phyloP scores from a whole-genome alignment of 2,329 filamentous ascomycete genomes.

The Sphaceloma murrayae region DNA sequence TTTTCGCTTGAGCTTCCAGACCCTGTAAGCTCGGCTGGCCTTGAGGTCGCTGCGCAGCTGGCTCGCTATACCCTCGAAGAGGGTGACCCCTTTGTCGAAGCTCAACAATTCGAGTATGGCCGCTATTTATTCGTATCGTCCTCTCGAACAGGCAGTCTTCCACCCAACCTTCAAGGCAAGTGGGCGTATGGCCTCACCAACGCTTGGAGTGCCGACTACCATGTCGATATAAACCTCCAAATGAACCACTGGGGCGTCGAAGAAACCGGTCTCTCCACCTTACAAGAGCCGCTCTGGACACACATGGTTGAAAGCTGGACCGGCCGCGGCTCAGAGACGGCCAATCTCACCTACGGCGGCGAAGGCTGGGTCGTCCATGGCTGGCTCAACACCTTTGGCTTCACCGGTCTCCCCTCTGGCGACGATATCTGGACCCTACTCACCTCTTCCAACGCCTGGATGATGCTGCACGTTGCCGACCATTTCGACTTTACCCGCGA shows the following conservation, averaged over 20 bases:
- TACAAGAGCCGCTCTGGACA: conserved; percentile 41
- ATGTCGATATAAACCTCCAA: conserved; percentile 51
- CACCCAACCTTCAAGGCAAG: conserved; percentile 48
- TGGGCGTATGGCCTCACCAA: conserved; percentile 42
- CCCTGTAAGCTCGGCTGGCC: conserved; percentile 30
- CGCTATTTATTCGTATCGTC: conserved; percentile 48
- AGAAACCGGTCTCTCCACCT: conserved; percentile 41
- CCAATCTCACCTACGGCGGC: conserved; percentile 44
- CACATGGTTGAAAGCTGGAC: conserved; percentile 48
- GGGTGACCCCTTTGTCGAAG: conserved; percentile 44
- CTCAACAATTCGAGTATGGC: conserved; percentile 45
- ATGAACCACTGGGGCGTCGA: conserved; percentile 54
- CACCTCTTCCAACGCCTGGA: conserved; percentile 46
- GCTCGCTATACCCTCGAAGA: background rate
- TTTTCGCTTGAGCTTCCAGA: conserved; percentile 42
- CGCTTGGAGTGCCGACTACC: conserved; percentile 48
- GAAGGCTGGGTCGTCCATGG: conserved; percentile 49
- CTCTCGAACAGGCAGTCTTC: conserved; percentile 43
- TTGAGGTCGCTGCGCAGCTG: conserved; percentile 24
- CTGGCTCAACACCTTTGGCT: conserved; percentile 51
- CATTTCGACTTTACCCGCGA: conserved; percentile 47
- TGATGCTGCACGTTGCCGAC: conserved; percentile 52
- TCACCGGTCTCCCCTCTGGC: conserved; percentile 42
- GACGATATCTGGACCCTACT: conserved; percentile 37
- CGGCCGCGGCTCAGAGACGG: conserved; percentile 45